Evolutionary conservation across 139 green algal species (phyloP), one percentile per base, ranked within the genome.

Genomic region (Closterium sp.): DNA sequence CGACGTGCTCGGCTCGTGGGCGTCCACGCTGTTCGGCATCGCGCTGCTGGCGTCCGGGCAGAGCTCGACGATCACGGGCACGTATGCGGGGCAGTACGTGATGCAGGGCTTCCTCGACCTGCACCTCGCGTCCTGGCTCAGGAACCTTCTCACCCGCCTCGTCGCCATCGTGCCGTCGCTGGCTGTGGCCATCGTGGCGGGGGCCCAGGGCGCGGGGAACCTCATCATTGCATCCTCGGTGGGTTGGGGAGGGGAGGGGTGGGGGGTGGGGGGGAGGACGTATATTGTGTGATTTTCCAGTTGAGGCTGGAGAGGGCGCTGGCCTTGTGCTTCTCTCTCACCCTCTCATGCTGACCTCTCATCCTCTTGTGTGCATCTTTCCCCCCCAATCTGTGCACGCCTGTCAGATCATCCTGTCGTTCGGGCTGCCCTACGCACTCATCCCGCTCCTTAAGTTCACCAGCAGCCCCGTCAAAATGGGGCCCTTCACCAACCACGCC

Each of bases 1-100:
- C 55, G 55, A 90, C 35, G 88, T 92, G 66, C 81, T 94, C 6
- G 92, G 92, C 43, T 8, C 28, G 33, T 76, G 32, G 84, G 32
- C 33, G 10, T 66, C 64, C 30, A 91, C 92, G 43, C 23, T 94
- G 19, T 96, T 94, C 32, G 94, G 55, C 81, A n/a, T 94, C 5
- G 93, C 91, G 31, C 90, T 96, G 69, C 86, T 96, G 8, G 95
- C 95, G 2, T 93, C 94, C 6, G 95, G 94, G 28, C 96, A 98
- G 92, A 96, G 91, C 89, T 95, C 91, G 93, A 97, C 96, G 43
- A 97, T 98, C 93, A 98, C 97, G 0, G 96, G 96, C 23, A 97
- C 96, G 76, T 98, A 97, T 93, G 95, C 96, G 1, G 96, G 96
- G 32, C 96, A 98, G 94, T 97, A 96, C 88, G 96, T 98, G 19